Base-by-base conservation (phyloP, 129 eudicot genomes). In the Gnaphalium uliginosum region DNA sequence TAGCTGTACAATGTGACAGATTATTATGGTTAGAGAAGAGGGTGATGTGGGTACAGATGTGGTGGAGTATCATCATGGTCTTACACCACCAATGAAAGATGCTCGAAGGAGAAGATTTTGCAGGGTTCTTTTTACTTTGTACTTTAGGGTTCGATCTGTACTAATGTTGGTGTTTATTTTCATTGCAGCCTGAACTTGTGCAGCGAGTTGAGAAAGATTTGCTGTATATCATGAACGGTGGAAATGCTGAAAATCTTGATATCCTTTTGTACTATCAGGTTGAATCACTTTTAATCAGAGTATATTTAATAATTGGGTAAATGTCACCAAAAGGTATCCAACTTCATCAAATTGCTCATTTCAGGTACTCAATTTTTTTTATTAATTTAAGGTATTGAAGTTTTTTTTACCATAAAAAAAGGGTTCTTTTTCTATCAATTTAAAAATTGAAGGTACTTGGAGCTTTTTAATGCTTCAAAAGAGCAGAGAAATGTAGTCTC, bases 41-140 rank as follows among this genome's bases (percentile, higher is more conserved):
- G 79, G 65, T 79, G 98, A 87, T 70, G 61, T 79, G 77, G 84
- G 83, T 21, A 94, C 92, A 46, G 93, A 86, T 68, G 78, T 66
- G 63, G 90, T 83, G 69, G 98, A 92, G 83, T 86, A 86, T 57
- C 88, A 92, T 29, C 98, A 92, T 72, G 96, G 98, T 30, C 89
- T 89, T 58, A 89, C 98, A 63, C 96, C 96, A 39, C 93, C 98
- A 9, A 89, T 87, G 96, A 83, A 91, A 75, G 98, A 92, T 87
- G 96, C 94, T 76, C 87, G 92, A 81, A 88, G 90, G 69, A 88
- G 92, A 51, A 84, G 98, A 75, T 92, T 92, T 79, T 91, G 94
- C n/a, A 89, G 98, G 71, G 98, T 24, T 24, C 48, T 35, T 25
- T n/a, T 22, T 54, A 8, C 39, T 70, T 48, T 22, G 19, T 14